Evolutionary conservation across 2,329 filamentous ascomycete genomes (phyloP), one percentile per base, ranked within the genome.

Genomic region (Cladosporium sphaerospermum): DNA sequence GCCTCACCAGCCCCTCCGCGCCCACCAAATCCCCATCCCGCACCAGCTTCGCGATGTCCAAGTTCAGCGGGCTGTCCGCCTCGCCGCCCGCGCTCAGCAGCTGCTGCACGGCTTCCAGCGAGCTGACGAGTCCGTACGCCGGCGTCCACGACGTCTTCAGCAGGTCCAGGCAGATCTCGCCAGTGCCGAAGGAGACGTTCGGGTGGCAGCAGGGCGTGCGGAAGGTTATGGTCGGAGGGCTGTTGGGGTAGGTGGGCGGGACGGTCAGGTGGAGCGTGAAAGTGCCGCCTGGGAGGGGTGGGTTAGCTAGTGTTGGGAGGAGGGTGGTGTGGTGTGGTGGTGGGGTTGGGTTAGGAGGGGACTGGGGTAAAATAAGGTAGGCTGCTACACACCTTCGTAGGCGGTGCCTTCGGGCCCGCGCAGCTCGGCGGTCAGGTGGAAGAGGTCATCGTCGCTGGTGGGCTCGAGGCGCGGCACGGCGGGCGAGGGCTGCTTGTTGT

Each of bases 161-260:
- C 57, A 97, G 78, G 67, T 96, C 93, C 28, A 97, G 82, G 70
- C 93, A 99, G 66, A 99, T 93, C 72, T 96, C 91, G 61, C 93
- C 93, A 2, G 83, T 90, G 61, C 76, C 74, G 67, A 82, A 83
- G 57, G 79, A 74, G 43, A 86, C 83, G 71, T 96, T 96, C 45
- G 91, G 84, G 74, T 96, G 90, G 64, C 89, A 87, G 60, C 95
- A 83, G 57, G 83, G 82, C 34, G 90, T 99, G n/a, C 78, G 74
- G 74, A 99, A 99, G 54, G 73, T 77, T 60, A 99, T 85, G 39
- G 75, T 78, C 1, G 93, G 93, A 1, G 93, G 86, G 1, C 80
- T 72, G 54, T 87, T 78, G 3, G 93, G 93, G 72, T 99, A 97
- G 39, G 79, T 81, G 0, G 79, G 61, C 0, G 93, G 91, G 63